phyloP scores from a whole-genome alignment of 106 monocot genomes.

The Acorus calamus region DNA sequence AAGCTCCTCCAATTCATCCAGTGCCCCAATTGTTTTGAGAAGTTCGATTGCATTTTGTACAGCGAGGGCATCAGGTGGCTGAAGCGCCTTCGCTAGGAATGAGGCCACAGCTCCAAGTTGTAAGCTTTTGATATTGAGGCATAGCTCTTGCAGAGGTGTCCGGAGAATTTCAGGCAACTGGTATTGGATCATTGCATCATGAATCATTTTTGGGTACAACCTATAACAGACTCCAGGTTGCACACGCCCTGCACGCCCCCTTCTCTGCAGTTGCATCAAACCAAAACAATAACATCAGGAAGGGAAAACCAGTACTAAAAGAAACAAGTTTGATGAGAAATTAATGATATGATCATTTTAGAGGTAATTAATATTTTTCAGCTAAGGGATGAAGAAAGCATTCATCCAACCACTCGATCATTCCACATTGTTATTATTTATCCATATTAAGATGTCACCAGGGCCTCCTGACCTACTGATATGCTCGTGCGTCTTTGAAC shows the following conservation, averaged over 20 bases:
- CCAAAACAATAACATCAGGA: no score
- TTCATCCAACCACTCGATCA: no score
- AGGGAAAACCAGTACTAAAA: no score
- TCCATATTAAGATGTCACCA: no score
- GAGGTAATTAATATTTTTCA: no score
- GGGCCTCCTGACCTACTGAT: no score
- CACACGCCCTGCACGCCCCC: slow-evolving; percentile 94
- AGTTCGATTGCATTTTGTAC: slow-evolving; percentile 94
- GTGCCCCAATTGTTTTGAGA: slow-evolving; percentile 83
- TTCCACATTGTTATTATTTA: no score
- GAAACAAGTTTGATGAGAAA: no score
- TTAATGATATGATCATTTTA: no score
- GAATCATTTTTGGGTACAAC: slow-evolving; percentile 82
- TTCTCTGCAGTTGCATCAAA: slow-evolving; percentile 35
- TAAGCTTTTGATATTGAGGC: slow-evolving; percentile 83
- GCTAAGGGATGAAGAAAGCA: no score
- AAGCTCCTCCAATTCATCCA: slow-evolving; percentile 84
- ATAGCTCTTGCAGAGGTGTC: slow-evolving; percentile 93
- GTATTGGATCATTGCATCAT: slow-evolving; percentile 84
- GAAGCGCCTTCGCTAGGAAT: slow-evolving; percentile 81
- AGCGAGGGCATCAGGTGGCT: slow-evolving; percentile 86
- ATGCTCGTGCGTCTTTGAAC: no score
- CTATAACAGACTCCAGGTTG: slow-evolving; percentile 88
- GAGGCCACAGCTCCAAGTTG: slow-evolving; percentile 75
- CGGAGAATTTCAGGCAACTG: slow-evolving; percentile 97